Conservation (phyloP, 805 yeast species). For the Blastobotrys terrestris region DNA sequence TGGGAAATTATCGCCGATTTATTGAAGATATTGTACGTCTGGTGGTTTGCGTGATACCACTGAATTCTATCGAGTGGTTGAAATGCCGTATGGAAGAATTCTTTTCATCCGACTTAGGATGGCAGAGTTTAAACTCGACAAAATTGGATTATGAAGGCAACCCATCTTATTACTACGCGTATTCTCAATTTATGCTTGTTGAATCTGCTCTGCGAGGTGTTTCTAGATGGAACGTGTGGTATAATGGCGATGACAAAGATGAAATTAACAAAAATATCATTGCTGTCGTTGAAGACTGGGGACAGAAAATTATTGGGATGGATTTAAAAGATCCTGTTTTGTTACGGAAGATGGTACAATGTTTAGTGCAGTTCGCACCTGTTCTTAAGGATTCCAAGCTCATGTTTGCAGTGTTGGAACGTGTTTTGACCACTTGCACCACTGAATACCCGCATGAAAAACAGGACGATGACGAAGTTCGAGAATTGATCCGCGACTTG, state of each 20-base stretch:
- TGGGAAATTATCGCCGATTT: conserved; percentile 72
- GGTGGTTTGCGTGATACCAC: conserved; percentile 78
- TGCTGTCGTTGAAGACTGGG: conserved; percentile 59
- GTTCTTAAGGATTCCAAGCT: conserved; percentile 68
- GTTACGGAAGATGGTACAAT: conserved; percentile 80
- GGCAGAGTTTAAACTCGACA: conserved; percentile 47
- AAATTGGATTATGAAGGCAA: conserved; percentile 49
- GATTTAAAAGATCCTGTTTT: conserved; percentile 74
- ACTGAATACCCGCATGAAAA: conserved; percentile 43
- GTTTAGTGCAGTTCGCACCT: conserved; percentile 91
- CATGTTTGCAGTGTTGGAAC: conserved; percentile 80
- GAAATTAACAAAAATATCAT: conserved; percentile 48
- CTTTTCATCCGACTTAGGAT: conserved; percentile 66
- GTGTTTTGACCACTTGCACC: conserved; percentile 78
- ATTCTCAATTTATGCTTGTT: conserved; percentile 76
- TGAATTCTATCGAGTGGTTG: conserved; percentile 76
- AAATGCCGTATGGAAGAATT: conserved; percentile 65
- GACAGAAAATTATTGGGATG: conserved; percentile 53
- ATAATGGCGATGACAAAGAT: conserved; percentile 51
- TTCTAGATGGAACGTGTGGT: conserved; percentile 94
- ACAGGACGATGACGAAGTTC: conserved; percentile 54
- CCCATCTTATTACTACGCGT: conserved; percentile 62
- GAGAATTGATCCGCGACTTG: conserved; percentile 77
- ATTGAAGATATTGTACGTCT: conserved; percentile 88
- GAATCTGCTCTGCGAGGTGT: conserved; percentile 91